Conservation (phyloP, 2,329 filamentous ascomycete genomes). For the Alternaria longipes region DNA sequence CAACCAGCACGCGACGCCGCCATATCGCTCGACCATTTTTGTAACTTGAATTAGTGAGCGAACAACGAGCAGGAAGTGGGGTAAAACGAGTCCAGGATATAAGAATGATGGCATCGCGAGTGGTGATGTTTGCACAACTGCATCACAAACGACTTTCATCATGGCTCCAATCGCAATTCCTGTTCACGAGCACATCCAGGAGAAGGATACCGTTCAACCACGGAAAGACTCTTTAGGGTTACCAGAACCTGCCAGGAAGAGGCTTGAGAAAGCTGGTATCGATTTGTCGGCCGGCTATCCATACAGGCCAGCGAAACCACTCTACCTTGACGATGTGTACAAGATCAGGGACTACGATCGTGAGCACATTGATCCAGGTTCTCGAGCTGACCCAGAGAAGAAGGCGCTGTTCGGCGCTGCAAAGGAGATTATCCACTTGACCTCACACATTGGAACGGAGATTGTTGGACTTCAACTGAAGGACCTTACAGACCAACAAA, state of each 20-base stretch:
- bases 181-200: conserved; percentile 58
- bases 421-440: conserved; percentile 55
- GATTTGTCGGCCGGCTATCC: conserved; percentile 76
- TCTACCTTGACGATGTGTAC: conserved; percentile 75
- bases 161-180: conserved; percentile 68
- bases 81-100: conserved; percentile 18
- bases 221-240: conserved; percentile 71
- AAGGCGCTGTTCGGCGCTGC: conserved; percentile 47
- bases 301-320: conserved; percentile 71
- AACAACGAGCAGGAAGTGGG: conserved; percentile 10
- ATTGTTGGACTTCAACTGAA: conserved; percentile 58
- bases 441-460: conserved; percentile 50
- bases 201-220: conserved; percentile 67
- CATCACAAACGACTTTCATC: conserved; percentile 16
- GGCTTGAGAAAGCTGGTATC: conserved; percentile 73
- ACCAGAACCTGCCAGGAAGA: conserved; percentile 64
- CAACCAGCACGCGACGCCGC: conserved; percentile 15
- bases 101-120: conserved; percentile 14
- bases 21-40: background rate
- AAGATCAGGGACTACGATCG: conserved; percentile 65
- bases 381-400: conserved; percentile 63
- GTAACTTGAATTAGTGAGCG: conserved; percentile 26
- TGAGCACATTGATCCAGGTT: conserved; percentile 47
- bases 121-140: background rate
- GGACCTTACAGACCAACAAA: conserved; percentile 57